phyloP scores from a whole-genome alignment of 2,329 filamentous ascomycete genomes.

The Metarhizium brunneum region DNA sequence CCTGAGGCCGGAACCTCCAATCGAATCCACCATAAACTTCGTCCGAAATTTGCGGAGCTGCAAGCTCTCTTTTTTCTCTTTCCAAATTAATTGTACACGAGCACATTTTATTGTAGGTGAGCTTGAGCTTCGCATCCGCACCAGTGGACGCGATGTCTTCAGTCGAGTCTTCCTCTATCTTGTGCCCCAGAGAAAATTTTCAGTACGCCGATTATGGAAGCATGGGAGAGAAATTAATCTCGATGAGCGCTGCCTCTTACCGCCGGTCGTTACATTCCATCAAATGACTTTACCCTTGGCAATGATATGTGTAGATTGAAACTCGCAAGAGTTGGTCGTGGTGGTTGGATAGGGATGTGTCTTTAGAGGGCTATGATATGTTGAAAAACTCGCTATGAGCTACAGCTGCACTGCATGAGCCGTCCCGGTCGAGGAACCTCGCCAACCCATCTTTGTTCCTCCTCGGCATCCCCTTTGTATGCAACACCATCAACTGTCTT shows the following conservation, averaged over 20 bases:
- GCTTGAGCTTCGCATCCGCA: slow-evolving; percentile 40
- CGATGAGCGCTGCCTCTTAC: slow-evolving; percentile 60
- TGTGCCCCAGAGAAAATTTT: slow-evolving; percentile 51
- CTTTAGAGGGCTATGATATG: background rate
- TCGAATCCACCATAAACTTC: slow-evolving; percentile 6
- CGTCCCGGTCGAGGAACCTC: slow-evolving; percentile 73
- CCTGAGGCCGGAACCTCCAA: slow-evolving; percentile 5
- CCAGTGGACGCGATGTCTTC: slow-evolving; percentile 29
- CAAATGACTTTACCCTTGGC: background rate
- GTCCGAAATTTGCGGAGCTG: slow-evolving; percentile 11
- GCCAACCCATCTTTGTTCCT: slow-evolving; percentile 75
- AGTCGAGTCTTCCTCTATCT: slow-evolving; percentile 64
- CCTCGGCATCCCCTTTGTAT: slow-evolving; percentile 52
- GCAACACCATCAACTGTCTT: slow-evolving; percentile 35
- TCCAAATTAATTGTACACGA: slow-evolving; percentile 52
- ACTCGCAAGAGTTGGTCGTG: background rate
- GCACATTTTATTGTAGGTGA: slow-evolving; percentile 66
- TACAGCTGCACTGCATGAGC: slow-evolving; percentile 92
- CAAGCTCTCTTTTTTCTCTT: slow-evolving; percentile 28
- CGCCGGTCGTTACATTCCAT: slow-evolving; percentile 58
- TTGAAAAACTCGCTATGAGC: slow-evolving; percentile 47
- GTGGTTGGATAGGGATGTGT: background rate
- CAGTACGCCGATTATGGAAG: slow-evolving; percentile 61
- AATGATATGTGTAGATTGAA: background rate
- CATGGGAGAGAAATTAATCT: slow-evolving; percentile 50